phyloP scores from a whole-genome alignment of 1,284 basidiomycete species.

The Tylopilus sp. region DNA sequence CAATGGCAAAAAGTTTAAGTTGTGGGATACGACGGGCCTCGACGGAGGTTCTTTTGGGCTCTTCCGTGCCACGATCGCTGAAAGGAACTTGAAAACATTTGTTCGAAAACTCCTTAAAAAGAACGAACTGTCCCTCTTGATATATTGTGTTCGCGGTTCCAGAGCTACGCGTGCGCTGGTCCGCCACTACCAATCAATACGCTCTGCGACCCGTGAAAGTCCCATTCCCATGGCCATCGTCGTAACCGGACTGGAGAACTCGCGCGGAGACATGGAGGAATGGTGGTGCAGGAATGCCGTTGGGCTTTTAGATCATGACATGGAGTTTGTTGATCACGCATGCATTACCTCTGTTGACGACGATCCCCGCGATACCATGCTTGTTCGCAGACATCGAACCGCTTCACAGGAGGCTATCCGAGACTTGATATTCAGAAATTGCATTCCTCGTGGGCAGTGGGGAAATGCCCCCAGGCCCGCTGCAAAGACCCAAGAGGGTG shows the following conservation, averaged over 20 bases:
- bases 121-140: conserved; percentile 22
- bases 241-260: conserved; percentile 34
- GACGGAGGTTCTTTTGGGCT: conserved; percentile 28
- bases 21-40: conserved; percentile 35
- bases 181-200: conserved; percentile 31
- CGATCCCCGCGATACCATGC: conserved; percentile 16
- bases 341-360: conserved; percentile 32
- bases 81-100: conserved; percentile 26
- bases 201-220: conserved; percentile 8
- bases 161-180: conserved; percentile 29
- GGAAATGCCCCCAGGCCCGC: background rate
- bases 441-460: conserved; percentile 6
- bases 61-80: conserved; percentile 25
- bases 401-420: conserved; percentile 18
- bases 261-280: conserved; percentile 31
- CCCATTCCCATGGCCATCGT: conserved; percentile 30
- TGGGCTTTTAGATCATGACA: conserved; percentile 16
- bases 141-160: conserved; percentile 34
- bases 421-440: conserved; percentile 26
- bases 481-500: conserved; percentile 1
- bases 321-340: conserved; percentile 32
- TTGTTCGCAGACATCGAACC: conserved; percentile 17
- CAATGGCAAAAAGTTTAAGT: conserved; percentile 17
- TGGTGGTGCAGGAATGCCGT: conserved; percentile 33
- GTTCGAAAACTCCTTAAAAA: conserved; percentile 23